Percentiles rank a stretch among this genome's conserved stretches.
Evolutionary conservation across 371 early-diverging fungal genomes (phyloP).

Genomic region (Capillidium rhysosporum): DNA sequence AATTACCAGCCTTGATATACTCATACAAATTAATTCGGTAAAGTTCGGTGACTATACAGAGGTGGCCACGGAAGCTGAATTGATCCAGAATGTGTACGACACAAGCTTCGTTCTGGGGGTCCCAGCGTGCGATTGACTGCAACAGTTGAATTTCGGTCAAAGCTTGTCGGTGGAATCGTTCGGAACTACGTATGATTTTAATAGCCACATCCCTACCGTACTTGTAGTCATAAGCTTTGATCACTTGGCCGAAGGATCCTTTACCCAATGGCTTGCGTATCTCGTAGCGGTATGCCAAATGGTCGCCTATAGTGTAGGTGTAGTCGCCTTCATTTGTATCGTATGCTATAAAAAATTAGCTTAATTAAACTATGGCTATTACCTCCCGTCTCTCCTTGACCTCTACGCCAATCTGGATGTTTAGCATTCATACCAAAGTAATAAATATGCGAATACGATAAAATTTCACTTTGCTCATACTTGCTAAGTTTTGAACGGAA

Average conservation of each 20-base stretch:
- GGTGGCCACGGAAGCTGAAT: slow-evolving; percentile 77
- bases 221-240: slow-evolving; percentile 67
- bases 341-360: neutral
- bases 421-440: slow-evolving; percentile 4
- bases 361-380: neutral
- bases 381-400: neutral
- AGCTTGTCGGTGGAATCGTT: slow-evolving; percentile 78
- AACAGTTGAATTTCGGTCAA: slow-evolving; percentile 83
- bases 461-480: slow-evolving; percentile 2
- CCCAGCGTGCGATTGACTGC: slow-evolving; percentile 31
- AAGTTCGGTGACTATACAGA: slow-evolving; percentile 89
- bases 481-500: neutral
- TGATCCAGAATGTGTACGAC: slow-evolving; percentile 59
- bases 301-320: neutral
- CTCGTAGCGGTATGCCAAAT: slow-evolving; percentile 25
- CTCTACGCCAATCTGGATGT: neutral
- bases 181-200: slow-evolving; percentile 91
- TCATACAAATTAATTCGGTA: slow-evolving; percentile 87
- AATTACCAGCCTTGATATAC: slow-evolving; percentile 74
- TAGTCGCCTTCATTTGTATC: neutral
- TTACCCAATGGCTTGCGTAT: slow-evolving; percentile 83
- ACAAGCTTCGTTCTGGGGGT: slow-evolving; percentile 54
- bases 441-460: neutral
- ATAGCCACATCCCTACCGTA: slow-evolving; percentile 79
- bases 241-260: slow-evolving; percentile 98